Evolutionary conservation across 1,139 yeast species (phyloP).

Genomic region (Lodderomyces beijingensis): DNA sequence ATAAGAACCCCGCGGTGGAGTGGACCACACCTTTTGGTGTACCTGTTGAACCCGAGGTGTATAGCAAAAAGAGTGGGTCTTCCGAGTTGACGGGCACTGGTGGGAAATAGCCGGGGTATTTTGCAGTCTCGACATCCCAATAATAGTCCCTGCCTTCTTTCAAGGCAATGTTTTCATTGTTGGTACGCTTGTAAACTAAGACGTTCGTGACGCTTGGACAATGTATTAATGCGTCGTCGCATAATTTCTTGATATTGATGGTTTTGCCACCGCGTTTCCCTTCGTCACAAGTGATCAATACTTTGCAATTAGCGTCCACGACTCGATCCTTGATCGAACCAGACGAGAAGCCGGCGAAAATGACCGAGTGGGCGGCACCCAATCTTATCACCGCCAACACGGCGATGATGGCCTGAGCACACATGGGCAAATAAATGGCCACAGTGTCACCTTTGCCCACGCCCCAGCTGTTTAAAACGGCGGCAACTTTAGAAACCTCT

Average conservation of each 20-base stretch:
- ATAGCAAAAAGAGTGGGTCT: constrained; percentile 88
- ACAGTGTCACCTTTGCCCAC: constrained; percentile 92
- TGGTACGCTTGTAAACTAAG: constrained; percentile 84
- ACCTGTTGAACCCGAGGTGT: constrained; percentile 97
- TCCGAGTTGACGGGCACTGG: constrained; percentile 87
- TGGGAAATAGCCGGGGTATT: constrained; percentile 80
- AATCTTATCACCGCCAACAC: constrained; percentile 92
- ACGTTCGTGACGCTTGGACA: constrained; percentile 82
- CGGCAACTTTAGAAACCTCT: constrained; percentile 86
- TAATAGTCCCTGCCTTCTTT: constrained; percentile 81
- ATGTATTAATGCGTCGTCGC: constrained; percentile 82
- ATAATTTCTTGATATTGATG: constrained; percentile 85
- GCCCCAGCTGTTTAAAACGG: constrained; percentile 83
- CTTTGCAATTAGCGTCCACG: constrained; percentile 81
- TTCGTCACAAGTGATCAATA: constrained; percentile 92
- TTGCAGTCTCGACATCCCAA: constrained; percentile 86
- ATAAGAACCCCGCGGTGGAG: constrained; percentile 86
- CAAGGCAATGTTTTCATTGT: constrained; percentile 61
- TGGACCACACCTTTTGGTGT: constrained; percentile 98
- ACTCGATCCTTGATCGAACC: constrained; percentile 92
- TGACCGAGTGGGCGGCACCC: constrained; percentile 95
- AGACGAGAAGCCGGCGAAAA: constrained; percentile 95
- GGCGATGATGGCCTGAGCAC: constrained; percentile 90
- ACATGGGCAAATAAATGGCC: constrained; percentile 96
- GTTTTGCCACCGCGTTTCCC: constrained; percentile 96